Evolutionary conservation across 1,139 yeast genomes (phyloP).

Genomic region (Debaryomycetaceae sp.): DNA sequence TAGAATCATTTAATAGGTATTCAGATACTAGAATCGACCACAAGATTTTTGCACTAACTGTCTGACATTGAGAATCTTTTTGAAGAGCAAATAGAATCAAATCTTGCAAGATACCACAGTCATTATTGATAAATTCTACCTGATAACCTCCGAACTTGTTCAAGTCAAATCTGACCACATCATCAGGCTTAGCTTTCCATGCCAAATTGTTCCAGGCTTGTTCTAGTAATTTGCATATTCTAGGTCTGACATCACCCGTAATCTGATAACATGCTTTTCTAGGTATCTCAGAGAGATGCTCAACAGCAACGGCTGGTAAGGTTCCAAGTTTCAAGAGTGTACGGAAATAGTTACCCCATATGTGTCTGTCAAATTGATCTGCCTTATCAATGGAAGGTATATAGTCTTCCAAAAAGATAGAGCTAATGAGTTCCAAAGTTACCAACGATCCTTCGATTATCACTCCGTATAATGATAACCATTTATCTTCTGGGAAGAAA

Average conservation of each 20-base stretch:
- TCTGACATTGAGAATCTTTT: constrained; percentile 59
- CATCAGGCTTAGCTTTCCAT: constrained; percentile 62
- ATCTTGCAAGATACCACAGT: constrained; percentile 60
- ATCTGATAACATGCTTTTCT: constrained; percentile 66
- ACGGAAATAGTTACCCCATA: constrained; percentile 67
- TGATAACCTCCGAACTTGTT: constrained; percentile 71
- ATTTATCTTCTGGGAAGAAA: constrained; percentile 63
- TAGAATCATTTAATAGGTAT: constrained; percentile 55
- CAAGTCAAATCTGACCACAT: constrained; percentile 58
- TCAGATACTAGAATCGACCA: constrained; percentile 74
- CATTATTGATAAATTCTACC: constrained; percentile 59
- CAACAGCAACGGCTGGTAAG: constrained; percentile 56
- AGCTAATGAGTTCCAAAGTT: constrained; percentile 56
- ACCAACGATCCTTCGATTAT: constrained; percentile 59
- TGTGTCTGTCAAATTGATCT: constrained; percentile 47
- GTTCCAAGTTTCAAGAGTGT: constrained; percentile 53
- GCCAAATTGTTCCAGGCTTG: constrained; percentile 76
- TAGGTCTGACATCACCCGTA: constrained; percentile 60
- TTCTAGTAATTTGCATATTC: constrained; percentile 54
- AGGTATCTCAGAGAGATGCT: constrained; percentile 68
- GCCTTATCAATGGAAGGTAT: constrained; percentile 53
- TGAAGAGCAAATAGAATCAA: constrained; percentile 70
- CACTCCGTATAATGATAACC: constrained; percentile 67
- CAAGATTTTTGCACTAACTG: constrained; percentile 62
- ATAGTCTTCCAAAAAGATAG: constrained; percentile 50